phyloP scores from a whole-genome alignment of 2,329 filamentous ascomycete species.

The Bipolaris oryzae region DNA sequence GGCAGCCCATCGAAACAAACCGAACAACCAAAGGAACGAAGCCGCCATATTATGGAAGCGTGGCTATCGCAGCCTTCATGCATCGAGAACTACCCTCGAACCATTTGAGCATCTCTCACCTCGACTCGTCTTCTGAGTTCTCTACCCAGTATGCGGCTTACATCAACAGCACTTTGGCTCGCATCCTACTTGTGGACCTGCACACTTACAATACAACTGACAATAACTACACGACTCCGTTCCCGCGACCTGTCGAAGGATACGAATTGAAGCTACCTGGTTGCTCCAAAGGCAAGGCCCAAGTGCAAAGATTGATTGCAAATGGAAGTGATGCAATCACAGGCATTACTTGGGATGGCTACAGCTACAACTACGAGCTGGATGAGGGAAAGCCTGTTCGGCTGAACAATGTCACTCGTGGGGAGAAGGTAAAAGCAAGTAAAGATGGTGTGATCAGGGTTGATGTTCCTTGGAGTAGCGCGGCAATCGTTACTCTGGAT shows the following conservation, averaged over 20 bases:
- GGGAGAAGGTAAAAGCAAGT: conserved; percentile 50
- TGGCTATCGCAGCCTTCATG: conserved; percentile 62
- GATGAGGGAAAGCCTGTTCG: conserved; percentile 60
- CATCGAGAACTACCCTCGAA: conserved; percentile 16
- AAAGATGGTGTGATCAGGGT: conserved; percentile 6
- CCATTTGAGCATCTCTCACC: background rate
- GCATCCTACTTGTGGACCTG: conserved; percentile 64
- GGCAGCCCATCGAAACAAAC: conserved; percentile 63
- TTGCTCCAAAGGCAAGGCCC: conserved; percentile 34
- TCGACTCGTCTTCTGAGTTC: background rate
- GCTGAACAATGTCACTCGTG: conserved; percentile 61
- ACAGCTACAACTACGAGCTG: conserved; percentile 66
- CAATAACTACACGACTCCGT: conserved; percentile 19
- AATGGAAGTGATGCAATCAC: conserved; percentile 69
- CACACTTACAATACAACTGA: conserved; percentile 50
- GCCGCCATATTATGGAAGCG: conserved; percentile 67
- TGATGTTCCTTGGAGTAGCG: conserved; percentile 9
- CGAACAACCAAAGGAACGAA: conserved; percentile 62
- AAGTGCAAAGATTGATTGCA: conserved; percentile 60
- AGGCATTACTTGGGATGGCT: conserved; percentile 66
- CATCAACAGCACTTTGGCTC: conserved; percentile 53
- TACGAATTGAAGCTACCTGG: conserved; percentile 50
- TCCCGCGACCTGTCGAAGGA: conserved; percentile 39
- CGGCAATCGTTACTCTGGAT: conserved; percentile 1
- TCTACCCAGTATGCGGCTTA: conserved; percentile 57